Base-by-base conservation (phyloP, 2,329 filamentous ascomycete species). In the Calcarisporium arbuscula region DNA sequence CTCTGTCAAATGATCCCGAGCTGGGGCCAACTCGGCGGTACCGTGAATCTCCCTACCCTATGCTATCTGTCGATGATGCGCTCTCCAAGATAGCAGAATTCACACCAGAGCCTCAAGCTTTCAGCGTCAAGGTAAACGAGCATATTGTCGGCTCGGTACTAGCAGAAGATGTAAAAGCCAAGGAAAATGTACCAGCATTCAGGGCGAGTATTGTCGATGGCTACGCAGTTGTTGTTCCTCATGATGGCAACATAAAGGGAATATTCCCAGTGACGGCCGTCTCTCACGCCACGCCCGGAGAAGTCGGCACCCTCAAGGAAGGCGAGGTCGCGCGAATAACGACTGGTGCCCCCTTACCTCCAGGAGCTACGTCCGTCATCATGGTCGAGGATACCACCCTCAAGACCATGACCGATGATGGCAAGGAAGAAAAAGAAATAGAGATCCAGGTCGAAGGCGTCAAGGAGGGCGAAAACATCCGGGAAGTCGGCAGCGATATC, bases 201-300 rank as follows among this genome's bases (percentile, higher is more conserved):
- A 72, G 88, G 39, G 92, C 92, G 14, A 96, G 90, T 53, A 96
- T 95, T 26, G 92, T 98, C 1, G 92, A 98, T 57, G 92, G 92
- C 2, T 98, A 98, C 53, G 92, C 92, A 3, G 75, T 94, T 1
- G 78, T 89, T 23, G 81, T 77, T 6, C 71, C 73, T 34, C 62
- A 64, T 19, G 67, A 77, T 26, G 77, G 72, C 1, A 77, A 72
- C 31, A 74, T 85, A 31, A 85, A 82, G 48, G 89, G 90, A 0
- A 63, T 81, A 1, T 96, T 92, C 52, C 88, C 90, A 1, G 90
- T 98, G 11, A 80, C 82, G 1, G 82, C 85, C 1, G 72, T 96
- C 10, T 94, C 88, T 0, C 88, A 95, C 54, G 92, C 92, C 9
- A 76, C 86, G 12, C 77, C 87, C 0, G 75, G 80, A 1, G 76